These are phyloP conservation scores for Cercospora zeae-maydis DNA, from an alignment of 2,329 filamentous ascomycete species.

Conservation along the genomic window DNA sequence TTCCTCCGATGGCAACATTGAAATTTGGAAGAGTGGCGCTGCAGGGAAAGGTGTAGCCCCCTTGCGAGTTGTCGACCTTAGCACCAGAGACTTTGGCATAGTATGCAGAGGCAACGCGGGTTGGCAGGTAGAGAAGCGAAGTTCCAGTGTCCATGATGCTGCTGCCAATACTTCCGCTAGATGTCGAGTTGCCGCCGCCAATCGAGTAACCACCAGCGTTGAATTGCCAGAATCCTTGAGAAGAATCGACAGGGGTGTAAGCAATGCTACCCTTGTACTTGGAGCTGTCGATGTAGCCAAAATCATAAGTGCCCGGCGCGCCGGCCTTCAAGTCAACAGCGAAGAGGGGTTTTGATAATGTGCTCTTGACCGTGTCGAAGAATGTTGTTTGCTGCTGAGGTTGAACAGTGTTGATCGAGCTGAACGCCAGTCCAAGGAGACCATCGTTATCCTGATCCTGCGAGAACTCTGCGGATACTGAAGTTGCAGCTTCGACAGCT, in stretches of 20 bases:
- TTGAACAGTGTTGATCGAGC: conserved; percentile 55
- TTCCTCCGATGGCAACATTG: conserved; percentile 50
- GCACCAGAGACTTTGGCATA: conserved; percentile 57
- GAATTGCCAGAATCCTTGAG: conserved; percentile 63
- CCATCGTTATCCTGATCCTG: conserved; percentile 55
- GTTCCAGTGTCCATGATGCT: conserved; percentile 70
- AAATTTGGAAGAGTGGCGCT: conserved; percentile 51
- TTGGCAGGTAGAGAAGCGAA: conserved; percentile 59
- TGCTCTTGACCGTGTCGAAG: conserved; percentile 56
- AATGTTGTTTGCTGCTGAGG: conserved; percentile 54
- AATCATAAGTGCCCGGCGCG: conserved; percentile 53
- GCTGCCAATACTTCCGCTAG: conserved; percentile 45
- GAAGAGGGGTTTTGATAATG: conserved; percentile 54
- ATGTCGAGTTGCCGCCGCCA: conserved; percentile 43
- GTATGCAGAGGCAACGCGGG: conserved; percentile 54
- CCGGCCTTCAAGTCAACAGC: conserved; percentile 56
- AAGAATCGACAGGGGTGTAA: conserved; percentile 55
- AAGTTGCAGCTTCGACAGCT: conserved; percentile 62
- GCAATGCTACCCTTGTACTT: conserved; percentile 56
- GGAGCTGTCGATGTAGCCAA: conserved; percentile 56
- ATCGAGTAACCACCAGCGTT: conserved; percentile 55
- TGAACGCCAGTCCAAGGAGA: conserved; percentile 59
- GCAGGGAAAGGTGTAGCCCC: conserved; percentile 57
- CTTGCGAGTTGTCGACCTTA: conserved; percentile 45
- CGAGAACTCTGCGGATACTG: conserved; percentile 54